Conservation (phyloP, 768 basidiomycete genomes). For the Chalciporus piperatus region DNA sequence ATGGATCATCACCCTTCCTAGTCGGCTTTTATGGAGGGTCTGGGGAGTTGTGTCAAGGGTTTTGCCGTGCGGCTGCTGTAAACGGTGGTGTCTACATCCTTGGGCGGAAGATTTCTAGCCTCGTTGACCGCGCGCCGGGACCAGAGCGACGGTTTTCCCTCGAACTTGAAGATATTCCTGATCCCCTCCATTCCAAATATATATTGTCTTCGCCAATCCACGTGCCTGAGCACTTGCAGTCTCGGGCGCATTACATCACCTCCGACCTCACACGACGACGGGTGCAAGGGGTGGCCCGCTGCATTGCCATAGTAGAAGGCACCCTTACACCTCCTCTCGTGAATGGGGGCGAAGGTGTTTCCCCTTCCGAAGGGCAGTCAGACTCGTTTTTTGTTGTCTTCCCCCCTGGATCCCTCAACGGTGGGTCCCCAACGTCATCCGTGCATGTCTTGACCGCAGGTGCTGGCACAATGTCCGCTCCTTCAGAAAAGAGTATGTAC, state of each 20-base stretch:
- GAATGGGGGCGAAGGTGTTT: constrained; percentile 21
- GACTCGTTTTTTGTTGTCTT: constrained; percentile 76
- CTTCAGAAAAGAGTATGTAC: constrained; percentile 66
- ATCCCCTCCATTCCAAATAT: constrained; percentile 51
- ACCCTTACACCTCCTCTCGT: constrained; percentile 25
- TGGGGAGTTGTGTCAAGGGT: constrained; percentile 92
- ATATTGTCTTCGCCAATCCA: constrained; percentile 49
- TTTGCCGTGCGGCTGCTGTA: constrained; percentile 84
- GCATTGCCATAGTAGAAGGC: constrained; percentile 50
- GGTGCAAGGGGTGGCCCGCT: constrained; percentile 37
- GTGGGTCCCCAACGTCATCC: constrained; percentile 45
- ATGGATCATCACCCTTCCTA: constrained; percentile 85
- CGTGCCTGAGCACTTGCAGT: constrained; percentile 29
- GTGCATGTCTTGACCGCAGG: constrained; percentile 69
- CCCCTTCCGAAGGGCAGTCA: constrained; percentile 19
- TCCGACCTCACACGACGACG: constrained; percentile 1
- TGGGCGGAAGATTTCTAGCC: constrained; percentile 39
- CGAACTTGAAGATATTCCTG: constrained; percentile 58
- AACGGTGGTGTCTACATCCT: constrained; percentile 72
- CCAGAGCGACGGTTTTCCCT: constrained; percentile 38
- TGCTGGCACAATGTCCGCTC: constrained; percentile 70
- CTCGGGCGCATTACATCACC: constrained; percentile 17
- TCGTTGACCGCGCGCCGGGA: constrained; percentile 28
- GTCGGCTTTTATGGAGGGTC: constrained; percentile 94
- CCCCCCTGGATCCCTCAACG: constrained; percentile 58